Percentiles rank a stretch among this genome's conserved stretches.
Conservation (phyloP, 2,329 filamentous ascomycete species). For the Cordyceps sp. region DNA sequence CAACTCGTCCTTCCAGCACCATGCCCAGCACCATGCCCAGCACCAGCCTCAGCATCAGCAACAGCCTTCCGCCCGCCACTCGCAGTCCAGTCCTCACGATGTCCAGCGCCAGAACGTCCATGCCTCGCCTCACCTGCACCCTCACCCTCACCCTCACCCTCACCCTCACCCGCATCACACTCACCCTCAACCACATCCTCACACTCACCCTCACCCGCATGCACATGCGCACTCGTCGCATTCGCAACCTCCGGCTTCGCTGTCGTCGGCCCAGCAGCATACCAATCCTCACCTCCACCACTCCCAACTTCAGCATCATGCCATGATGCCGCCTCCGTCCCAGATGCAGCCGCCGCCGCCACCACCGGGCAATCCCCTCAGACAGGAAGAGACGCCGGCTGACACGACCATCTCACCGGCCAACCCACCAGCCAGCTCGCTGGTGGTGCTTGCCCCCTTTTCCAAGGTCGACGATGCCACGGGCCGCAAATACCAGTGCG, state of each 20-base stretch:
- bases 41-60: slow-evolving; percentile 6
- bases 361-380: slow-evolving; percentile 4
- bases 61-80: slow-evolving; percentile 5
- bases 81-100: slow-evolving; percentile 7
- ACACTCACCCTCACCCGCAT: not conserved
- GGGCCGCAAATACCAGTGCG: slow-evolving; percentile 18
- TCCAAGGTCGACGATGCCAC: slow-evolving; percentile 17
- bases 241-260: not conserved
- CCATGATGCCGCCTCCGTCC: slow-evolving; percentile 3
- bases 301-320: slow-evolving; percentile 2
- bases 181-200: slow-evolving; percentile 4
- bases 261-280: not conserved
- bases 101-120: not conserved
- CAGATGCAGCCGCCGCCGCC: slow-evolving; percentile 4
- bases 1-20: not conserved
- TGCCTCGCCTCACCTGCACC: not conserved
- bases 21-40: slow-evolving; percentile 1
- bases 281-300: not conserved
- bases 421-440: slow-evolving; percentile 5
- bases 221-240: not conserved
- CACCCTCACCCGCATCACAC: slow-evolving; percentile 9
- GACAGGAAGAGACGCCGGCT: slow-evolving; percentile 9
- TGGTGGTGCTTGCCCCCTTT: slow-evolving; percentile 10
- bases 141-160: slow-evolving; percentile 2
- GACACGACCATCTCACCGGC: slow-evolving; percentile 2